Conservation (phyloP, 768 basidiomycete genomes). For the Exsudoporus frostii region DNA sequence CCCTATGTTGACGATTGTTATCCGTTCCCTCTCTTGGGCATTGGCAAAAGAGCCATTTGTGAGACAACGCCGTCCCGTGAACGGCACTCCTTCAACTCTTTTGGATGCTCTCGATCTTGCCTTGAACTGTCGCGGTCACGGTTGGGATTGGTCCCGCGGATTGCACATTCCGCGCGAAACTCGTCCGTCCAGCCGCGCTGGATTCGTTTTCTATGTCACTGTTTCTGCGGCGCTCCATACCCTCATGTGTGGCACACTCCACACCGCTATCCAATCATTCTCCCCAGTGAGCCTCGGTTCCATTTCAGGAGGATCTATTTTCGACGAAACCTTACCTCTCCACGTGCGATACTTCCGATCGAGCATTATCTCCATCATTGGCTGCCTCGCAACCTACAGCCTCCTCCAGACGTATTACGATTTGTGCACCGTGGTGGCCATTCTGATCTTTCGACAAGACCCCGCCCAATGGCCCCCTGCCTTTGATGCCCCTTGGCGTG, state of each 20-base stretch:
- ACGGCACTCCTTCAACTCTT: not conserved
- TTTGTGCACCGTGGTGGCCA: constrained; percentile 14
- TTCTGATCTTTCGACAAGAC: constrained; percentile 23
- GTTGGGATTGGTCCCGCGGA: not conserved
- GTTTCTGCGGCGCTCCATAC: not conserved
- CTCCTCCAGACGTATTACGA: constrained; percentile 36
- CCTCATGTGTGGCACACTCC: not conserved
- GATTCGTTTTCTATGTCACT: not conserved
- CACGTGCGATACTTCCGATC: not conserved
- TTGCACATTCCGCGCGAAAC: not conserved
- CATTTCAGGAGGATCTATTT: not conserved
- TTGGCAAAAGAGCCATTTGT: not conserved
- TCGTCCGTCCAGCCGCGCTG: not conserved
- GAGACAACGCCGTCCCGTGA: not conserved
- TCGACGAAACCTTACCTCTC: not conserved
- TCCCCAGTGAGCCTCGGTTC: not conserved
- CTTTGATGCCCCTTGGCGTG: constrained; percentile 31
- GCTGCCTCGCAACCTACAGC: not conserved
- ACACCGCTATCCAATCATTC: not conserved
- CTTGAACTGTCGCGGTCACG: not conserved
- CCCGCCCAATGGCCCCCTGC: constrained; percentile 32
- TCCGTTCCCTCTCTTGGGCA: not conserved
- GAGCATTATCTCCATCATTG: not conserved
- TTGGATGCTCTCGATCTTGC: not conserved
- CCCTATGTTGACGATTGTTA: not conserved